Evolutionary conservation across 2,329 filamentous ascomycete species (phyloP).

Genomic region (Dactylellina drechsleri): DNA sequence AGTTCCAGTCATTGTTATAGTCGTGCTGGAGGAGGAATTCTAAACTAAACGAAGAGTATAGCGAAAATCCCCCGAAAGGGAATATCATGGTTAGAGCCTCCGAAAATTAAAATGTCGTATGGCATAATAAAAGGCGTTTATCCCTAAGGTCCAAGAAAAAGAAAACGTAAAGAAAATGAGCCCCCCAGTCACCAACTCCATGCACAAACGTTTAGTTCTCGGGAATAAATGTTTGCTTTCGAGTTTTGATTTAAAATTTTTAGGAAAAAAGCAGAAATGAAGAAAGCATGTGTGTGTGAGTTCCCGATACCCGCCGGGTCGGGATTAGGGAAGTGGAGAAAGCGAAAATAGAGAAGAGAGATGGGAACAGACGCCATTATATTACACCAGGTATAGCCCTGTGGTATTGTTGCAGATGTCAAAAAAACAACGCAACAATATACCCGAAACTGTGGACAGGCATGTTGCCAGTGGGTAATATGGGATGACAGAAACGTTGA

Average conservation of each 20-base stretch:
- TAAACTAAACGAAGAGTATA: conserved; percentile 30
- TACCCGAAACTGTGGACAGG: conserved; percentile 50
- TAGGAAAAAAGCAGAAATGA: conserved; percentile 9
- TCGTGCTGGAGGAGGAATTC: conserved; percentile 52
- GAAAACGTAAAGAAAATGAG: neutral
- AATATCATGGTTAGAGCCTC: neutral
- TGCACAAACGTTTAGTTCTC: too few relatives aligned
- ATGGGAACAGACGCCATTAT: conserved; percentile 24
- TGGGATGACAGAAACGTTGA: conserved; percentile 48
- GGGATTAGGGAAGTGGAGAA: conserved; percentile 34
- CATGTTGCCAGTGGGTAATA: conserved; percentile 41
- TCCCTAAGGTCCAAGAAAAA: neutral
- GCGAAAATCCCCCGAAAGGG: conserved; percentile 3
- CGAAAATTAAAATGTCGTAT: too few relatives aligned
- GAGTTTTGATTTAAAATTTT: too few relatives aligned
- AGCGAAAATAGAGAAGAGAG: conserved; percentile 16
- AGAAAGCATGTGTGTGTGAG: conserved; percentile 7
- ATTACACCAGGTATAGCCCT: conserved; percentile 39
- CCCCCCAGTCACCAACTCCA: conserved; percentile 1
- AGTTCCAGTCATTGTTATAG: conserved; percentile 52
- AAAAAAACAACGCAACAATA: conserved; percentile 55
- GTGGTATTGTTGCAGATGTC: conserved; percentile 53
- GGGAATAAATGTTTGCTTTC: too few relatives aligned
- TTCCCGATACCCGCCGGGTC: conserved; percentile 44
- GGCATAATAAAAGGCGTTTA: too few relatives aligned